A percentile compares a stretch with the other conserved stretches of the same genome.
These are phyloP conservation scores for Plasmodium billcollinsi DNA, from an alignment of 169 alveolate species.

Conservation along the genomic window DNA sequence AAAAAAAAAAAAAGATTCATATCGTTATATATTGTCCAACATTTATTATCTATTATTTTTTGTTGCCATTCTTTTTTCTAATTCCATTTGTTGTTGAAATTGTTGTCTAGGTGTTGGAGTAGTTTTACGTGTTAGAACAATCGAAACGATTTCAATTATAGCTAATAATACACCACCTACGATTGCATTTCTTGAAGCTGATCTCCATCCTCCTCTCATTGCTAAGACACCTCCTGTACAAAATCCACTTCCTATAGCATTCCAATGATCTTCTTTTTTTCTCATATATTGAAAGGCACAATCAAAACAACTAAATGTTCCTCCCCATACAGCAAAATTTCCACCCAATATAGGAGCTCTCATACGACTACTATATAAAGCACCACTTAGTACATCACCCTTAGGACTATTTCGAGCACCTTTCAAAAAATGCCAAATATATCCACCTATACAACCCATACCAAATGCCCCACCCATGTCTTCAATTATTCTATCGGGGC, in stretches of 20 bases:
- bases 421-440: constrained; percentile 93
- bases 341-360: constrained; percentile 96
- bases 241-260: constrained; percentile 95
- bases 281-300: constrained; percentile 93
- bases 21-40: constrained; percentile 2
- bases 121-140: constrained; percentile 86
- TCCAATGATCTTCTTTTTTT: constrained; percentile 96
- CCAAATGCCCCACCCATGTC: constrained; percentile 98
- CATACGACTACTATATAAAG: constrained; percentile 93
- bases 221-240: constrained; percentile 96
- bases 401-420: constrained; percentile 95
- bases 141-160: constrained; percentile 92
- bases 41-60: constrained; percentile 60
- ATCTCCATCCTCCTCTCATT: constrained; percentile 90
- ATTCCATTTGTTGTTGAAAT: constrained; percentile 88
- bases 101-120: constrained; percentile 92
- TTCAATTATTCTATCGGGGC: constrained; percentile 96
- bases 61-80: constrained; percentile 79
- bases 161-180: constrained; percentile 93
- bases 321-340: constrained; percentile 98
- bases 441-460: constrained; percentile 97
- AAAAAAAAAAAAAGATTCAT: neutral
- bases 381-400: constrained; percentile 91
- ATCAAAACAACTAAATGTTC: constrained; percentile 94
- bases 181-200: constrained; percentile 92